Evolutionary conservation across 1,139 yeast genomes (phyloP).

Genomic region (Hansenula sp.): DNA sequence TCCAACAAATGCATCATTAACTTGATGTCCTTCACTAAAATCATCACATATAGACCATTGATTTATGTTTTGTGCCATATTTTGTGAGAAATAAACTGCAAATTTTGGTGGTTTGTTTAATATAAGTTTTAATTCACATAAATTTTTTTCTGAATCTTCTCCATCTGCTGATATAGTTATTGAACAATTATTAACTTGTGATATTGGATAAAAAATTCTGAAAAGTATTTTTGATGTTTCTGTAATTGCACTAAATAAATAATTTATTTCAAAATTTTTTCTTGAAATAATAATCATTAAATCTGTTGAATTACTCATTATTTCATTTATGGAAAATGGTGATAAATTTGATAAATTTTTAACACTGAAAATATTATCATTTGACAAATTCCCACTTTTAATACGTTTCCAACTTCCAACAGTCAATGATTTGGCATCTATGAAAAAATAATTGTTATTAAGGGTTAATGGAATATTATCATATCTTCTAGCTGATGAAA

Average conservation of each 20-base stretch:
- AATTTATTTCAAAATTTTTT: constrained; percentile 66
- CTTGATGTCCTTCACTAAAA: constrained; percentile 79
- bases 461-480: constrained; percentile 47
- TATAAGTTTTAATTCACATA: constrained; percentile 48
- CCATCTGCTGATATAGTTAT: constrained; percentile 28
- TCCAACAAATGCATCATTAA: constrained; percentile 56
- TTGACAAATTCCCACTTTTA: constrained; percentile 51
- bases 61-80: constrained; percentile 35
- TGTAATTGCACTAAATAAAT: constrained; percentile 67
- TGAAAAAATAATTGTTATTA: constrained; percentile 63
- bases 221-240: constrained; percentile 59
- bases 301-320: constrained; percentile 63
- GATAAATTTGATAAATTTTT: constrained; percentile 54
- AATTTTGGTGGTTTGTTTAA: constrained; percentile 64
- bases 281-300: constrained; percentile 61
- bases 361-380: constrained; percentile 31
- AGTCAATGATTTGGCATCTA: constrained; percentile 61
- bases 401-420: constrained; percentile 81
- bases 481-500: constrained; percentile 19
- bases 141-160: constrained; percentile 21
- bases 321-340: constrained; percentile 56
- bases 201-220: constrained; percentile 61
- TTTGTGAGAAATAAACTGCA: constrained; percentile 59
- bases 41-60: constrained; percentile 85
- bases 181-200: constrained; percentile 32